phyloP scores from a whole-genome alignment of 805 yeast genomes.

The Candida sphagnicola region DNA sequence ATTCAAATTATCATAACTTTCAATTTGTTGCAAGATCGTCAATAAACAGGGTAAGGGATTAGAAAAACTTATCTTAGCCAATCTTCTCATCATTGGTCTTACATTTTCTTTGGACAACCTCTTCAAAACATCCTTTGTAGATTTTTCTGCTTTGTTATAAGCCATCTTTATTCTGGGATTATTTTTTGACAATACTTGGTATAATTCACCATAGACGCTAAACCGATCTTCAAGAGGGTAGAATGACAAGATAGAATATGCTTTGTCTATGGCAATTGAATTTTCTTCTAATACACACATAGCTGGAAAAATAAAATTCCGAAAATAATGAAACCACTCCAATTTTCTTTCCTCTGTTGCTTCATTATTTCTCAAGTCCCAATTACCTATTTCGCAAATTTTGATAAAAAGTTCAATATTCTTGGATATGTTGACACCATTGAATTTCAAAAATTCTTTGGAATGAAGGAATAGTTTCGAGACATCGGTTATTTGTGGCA shows the following conservation, averaged over 20 bases:
- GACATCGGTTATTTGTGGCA: constrained; percentile 33
- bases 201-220: constrained; percentile 77
- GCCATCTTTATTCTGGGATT: constrained; percentile 54
- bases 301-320: constrained; percentile 66
- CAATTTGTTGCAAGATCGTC: constrained; percentile 75
- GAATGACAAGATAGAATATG: constrained; percentile 48
- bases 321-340: constrained; percentile 55
- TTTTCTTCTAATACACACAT: constrained; percentile 51
- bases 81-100: constrained; percentile 61
- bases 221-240: constrained; percentile 65
- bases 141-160: constrained; percentile 66
- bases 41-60: constrained; percentile 78
- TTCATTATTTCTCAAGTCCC: constrained; percentile 24
- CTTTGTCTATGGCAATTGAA: constrained; percentile 56
- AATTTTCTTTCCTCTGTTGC: constrained; percentile 13
- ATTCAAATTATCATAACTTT: constrained; percentile 85
- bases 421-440: constrained; percentile 53
- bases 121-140: constrained; percentile 73
- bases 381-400: constrained; percentile 55
- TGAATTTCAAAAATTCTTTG: constrained; percentile 46
- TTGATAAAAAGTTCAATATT: constrained; percentile 49
- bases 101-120: constrained; percentile 80
- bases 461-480: constrained; percentile 48
- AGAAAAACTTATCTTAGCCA: constrained; percentile 67
- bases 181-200: constrained; percentile 53